Percentiles rank a stretch among this genome's conserved stretches.
These are phyloP conservation scores for Entomortierella parvispora DNA, from an alignment of 192 early-diverging fungal species.

Conservation along the genomic window DNA sequence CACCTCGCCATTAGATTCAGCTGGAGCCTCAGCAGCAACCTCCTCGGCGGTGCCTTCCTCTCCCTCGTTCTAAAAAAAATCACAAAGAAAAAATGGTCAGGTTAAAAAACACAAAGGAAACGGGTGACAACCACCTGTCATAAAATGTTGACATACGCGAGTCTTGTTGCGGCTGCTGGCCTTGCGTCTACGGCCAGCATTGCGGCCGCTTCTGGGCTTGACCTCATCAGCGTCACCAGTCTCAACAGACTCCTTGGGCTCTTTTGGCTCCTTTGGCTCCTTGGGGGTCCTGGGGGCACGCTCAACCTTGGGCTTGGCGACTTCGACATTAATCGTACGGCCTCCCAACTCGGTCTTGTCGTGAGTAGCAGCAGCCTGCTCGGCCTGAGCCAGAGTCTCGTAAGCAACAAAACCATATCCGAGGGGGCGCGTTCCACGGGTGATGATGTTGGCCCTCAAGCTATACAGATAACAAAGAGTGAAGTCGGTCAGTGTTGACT, in stretches of 20 bases:
- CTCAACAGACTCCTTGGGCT: constrained; percentile 29
- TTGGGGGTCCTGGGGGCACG: constrained; percentile 35
- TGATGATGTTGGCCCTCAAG: constrained; percentile 82
- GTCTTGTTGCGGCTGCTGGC: constrained; percentile 32
- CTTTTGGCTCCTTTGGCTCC: constrained; percentile 13
- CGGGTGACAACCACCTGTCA: neutral
- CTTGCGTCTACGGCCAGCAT: constrained; percentile 43
- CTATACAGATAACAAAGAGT: constrained; percentile 48
- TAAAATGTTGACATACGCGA: constrained; percentile 16
- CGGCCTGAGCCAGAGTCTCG: constrained; percentile 72
- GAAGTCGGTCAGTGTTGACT: neutral
- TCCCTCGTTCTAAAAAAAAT: constrained; percentile 29
- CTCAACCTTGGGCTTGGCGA: constrained; percentile 75
- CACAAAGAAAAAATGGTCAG: neutral
- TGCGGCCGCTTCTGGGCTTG: constrained; percentile 57
- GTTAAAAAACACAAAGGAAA: neutral
- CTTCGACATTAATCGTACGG: constrained; percentile 91
- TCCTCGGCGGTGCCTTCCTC: constrained; percentile 43
- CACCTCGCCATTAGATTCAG: constrained; percentile 41
- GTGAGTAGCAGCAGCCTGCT: constrained; percentile 75
- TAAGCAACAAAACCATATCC: constrained; percentile 97
- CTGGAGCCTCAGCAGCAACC: constrained; percentile 31
- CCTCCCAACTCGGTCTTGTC: constrained; percentile 89
- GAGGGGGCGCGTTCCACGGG: constrained; percentile 80
- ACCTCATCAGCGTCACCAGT: constrained; percentile 20